Conservation (phyloP, 176 grass and related monocot genomes). For the Phyllostachys edulis region DNA sequence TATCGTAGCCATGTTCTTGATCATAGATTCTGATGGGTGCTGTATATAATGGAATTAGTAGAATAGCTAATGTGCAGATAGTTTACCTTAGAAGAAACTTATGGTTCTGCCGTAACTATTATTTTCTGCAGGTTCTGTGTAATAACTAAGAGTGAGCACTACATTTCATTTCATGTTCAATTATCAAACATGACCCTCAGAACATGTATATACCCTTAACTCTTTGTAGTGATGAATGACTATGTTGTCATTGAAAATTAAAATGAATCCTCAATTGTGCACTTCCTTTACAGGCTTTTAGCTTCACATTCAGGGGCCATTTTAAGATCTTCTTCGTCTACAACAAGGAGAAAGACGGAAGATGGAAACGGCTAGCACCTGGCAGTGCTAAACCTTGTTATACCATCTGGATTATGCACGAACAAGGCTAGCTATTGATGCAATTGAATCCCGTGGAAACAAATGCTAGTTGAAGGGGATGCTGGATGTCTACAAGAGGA, state of each 20-base stretch:
- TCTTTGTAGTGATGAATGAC: not conserved
- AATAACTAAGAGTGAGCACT: slow-evolving; percentile 21
- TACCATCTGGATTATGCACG: slow-evolving; percentile 93
- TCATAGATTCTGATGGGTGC: not conserved
- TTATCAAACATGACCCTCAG: not conserved
- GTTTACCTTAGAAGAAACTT: not conserved
- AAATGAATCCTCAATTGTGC: not conserved
- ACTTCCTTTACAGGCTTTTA: slow-evolving; percentile 66
- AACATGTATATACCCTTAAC: slow-evolving; percentile 13
- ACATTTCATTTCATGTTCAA: not conserved
- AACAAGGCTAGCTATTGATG: slow-evolving; percentile 74
- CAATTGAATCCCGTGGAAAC: slow-evolving; percentile 52
- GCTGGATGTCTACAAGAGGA: slow-evolving; percentile 81
- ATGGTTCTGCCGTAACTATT: not conserved
- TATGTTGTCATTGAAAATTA: not conserved
- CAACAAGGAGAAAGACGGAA: slow-evolving; percentile 62
- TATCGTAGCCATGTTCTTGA: not conserved
- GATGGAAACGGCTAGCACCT: slow-evolving; percentile 66
- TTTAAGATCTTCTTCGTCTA: slow-evolving; percentile 73
- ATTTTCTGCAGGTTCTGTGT: slow-evolving; percentile 8
- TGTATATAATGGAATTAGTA: not conserved
- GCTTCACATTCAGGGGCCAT: slow-evolving; percentile 93
- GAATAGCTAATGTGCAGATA: not conserved
- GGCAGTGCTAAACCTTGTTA: slow-evolving; percentile 82
- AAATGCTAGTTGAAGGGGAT: slow-evolving; percentile 72